phyloP scores from a whole-genome alignment of 1,284 basidiomycete species.

The Acaromyces ingoldii region DNA sequence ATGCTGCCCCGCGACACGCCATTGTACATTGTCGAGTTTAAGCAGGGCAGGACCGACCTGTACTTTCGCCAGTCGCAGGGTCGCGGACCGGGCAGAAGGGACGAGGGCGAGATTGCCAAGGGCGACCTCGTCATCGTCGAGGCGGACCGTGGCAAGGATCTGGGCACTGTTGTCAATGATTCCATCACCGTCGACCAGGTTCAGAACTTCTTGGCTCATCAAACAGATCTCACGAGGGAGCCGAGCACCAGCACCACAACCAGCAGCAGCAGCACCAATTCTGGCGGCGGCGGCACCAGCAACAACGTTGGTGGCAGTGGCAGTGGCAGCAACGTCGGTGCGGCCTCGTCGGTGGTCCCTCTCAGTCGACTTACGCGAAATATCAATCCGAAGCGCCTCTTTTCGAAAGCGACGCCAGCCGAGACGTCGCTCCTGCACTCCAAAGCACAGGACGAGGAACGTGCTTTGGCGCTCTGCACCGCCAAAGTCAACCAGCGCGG shows the following conservation, averaged over 20 bases:
- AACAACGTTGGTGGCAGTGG: too few species aligned
- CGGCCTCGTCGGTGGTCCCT: too few species aligned
- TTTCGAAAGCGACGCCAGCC: constrained; percentile 77
- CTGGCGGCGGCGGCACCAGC: too few species aligned
- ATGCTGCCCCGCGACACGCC: constrained; percentile 74
- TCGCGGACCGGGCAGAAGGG: constrained; percentile 9
- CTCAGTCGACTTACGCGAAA: constrained; percentile 25
- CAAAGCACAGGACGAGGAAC: constrained; percentile 74
- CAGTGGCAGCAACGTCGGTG: constrained; percentile 8
- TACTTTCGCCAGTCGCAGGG: constrained; percentile 61
- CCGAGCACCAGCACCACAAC: too few species aligned
- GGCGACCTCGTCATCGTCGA: constrained; percentile 95
- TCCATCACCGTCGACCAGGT: constrained; percentile 73
- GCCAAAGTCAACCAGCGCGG: constrained; percentile 69
- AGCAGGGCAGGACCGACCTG: constrained; percentile 88
- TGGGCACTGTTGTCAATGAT: constrained; percentile 66
- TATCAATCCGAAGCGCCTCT: constrained; percentile 82
- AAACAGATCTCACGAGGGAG: constrained; percentile 36
- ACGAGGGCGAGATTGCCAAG: constrained; percentile 57
- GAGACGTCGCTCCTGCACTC: constrained; percentile 57
- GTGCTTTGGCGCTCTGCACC: constrained; percentile 83
- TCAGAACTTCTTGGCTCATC: constrained; percentile 55
- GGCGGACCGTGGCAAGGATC: constrained; percentile 87
- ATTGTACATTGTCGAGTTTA: constrained; percentile 96
- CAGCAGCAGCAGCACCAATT: too few species aligned